Conservation (phyloP, 805 yeast species). For the Wickerhamiella cacticola region DNA sequence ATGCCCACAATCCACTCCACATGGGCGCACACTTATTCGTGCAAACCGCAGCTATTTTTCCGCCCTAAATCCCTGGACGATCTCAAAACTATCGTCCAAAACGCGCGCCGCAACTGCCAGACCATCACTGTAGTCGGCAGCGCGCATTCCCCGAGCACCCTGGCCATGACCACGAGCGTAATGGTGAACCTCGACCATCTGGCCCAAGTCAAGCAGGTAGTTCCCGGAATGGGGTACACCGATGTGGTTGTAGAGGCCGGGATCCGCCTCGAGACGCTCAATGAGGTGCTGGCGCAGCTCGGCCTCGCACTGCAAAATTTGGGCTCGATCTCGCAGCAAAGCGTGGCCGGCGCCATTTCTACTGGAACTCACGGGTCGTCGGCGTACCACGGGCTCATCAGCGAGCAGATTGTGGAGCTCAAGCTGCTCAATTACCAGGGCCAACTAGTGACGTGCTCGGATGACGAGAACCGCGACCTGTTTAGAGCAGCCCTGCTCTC, state of each 20-base stretch:
- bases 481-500: conserved; percentile 78
- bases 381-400: conserved; percentile 79
- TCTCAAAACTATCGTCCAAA: conserved; percentile 49
- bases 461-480: conserved; percentile 47
- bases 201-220: conserved; percentile 40
- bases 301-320: conserved; percentile 78
- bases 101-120: conserved; percentile 47
- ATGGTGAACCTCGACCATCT: conserved; percentile 71
- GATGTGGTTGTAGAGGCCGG: conserved; percentile 97
- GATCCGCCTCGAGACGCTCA: conserved; percentile 60
- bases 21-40: conserved; percentile 85
- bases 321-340: conserved; percentile 89
- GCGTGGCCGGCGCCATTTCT: conserved; percentile 88
- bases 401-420: conserved; percentile 74
- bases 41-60: conserved; percentile 64
- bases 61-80: conserved; percentile 68
- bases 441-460: conserved; percentile 52
- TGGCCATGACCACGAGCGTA: conserved; percentile 85
- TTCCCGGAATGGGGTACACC: conserved; percentile 51
- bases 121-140: conserved; percentile 81
- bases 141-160: conserved; percentile 88
- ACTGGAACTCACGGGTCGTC: conserved; percentile 97
- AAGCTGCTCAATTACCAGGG: conserved; percentile 69
- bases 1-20: conserved; percentile 50
- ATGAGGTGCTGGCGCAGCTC: conserved; percentile 46